A percentile compares a stretch with the other conserved stretches of the same genome.
Evolutionary conservation across 2,329 filamentous ascomycete genomes (phyloP).

Genomic region (Apiospora malaysiana): DNA sequence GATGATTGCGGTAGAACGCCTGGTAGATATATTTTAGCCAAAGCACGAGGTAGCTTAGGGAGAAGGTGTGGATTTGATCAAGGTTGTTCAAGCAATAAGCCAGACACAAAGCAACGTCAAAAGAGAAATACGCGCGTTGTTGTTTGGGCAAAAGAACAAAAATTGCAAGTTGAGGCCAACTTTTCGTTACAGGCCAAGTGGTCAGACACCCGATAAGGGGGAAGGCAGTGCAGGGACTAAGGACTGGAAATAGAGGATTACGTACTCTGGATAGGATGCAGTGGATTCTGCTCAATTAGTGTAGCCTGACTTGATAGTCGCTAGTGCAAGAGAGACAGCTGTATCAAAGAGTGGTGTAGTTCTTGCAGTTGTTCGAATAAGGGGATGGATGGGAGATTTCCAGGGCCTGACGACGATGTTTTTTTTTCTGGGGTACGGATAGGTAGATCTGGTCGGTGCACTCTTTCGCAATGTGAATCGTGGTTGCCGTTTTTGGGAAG

Average conservation of each 20-base stretch:
- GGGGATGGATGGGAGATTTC: neutral
- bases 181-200: conserved; percentile 4
- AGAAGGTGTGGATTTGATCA: neutral
- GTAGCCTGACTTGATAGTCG: conserved; percentile 1
- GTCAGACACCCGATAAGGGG: conserved; percentile 9
- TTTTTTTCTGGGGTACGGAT: conserved; percentile 12
- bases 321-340: neutral
- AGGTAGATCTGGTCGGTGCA: conserved; percentile 15
- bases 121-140: neutral
- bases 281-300: neutral
- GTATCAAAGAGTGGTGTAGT: neutral
- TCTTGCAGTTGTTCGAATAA: neutral
- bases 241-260: neutral
- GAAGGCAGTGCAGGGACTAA: neutral
- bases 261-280: neutral
- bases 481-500: conserved; percentile 10
- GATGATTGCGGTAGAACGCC: neutral
- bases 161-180: conserved; percentile 8
- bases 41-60: neutral
- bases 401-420: conserved; percentile 5
- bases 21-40: neutral
- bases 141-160: neutral
- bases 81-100: neutral
- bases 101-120: neutral
- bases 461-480: conserved; percentile 5